Conservation (phyloP, 2,329 filamentous ascomycete genomes). For the Cercospora berteroae region DNA sequence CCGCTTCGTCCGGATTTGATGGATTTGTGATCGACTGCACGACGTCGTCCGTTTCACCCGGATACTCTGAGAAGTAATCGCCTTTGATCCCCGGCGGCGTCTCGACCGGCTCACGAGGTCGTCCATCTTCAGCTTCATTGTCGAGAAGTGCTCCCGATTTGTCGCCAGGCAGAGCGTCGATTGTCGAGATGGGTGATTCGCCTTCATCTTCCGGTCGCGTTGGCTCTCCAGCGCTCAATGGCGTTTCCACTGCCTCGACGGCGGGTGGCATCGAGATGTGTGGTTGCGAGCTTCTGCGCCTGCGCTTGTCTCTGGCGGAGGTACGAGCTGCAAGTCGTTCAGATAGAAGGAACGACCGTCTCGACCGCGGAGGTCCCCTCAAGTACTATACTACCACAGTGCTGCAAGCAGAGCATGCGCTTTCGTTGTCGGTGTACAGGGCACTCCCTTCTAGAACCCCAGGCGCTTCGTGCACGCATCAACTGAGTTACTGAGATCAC, state of each 20-base stretch:
- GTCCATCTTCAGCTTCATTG: neutral
- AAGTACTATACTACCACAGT: neutral
- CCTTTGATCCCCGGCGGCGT: neutral
- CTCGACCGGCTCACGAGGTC: neutral
- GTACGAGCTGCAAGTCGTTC: neutral
- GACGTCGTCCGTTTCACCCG: neutral
- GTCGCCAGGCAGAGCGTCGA: constrained; percentile 18
- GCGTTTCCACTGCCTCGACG: neutral
- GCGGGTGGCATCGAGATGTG: constrained; percentile 3
- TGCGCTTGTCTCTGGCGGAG: neutral
- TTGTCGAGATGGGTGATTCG: constrained; percentile 19
- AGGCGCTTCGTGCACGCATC: neutral
- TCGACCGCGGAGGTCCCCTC: neutral
- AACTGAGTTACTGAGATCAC: neutral
- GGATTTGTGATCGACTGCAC: constrained; percentile 16
- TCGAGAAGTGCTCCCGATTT: constrained; percentile 22
- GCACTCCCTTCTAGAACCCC: neutral
- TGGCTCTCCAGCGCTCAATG: neutral
- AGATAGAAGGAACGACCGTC: neutral
- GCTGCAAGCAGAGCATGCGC: neutral
- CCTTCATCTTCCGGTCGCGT: constrained; percentile 16
- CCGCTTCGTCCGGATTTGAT: neutral
- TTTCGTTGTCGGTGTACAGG: neutral
- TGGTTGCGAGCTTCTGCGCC: neutral
- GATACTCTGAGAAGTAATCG: neutral